Evolutionary conservation across 2,329 filamentous ascomycete genomes (phyloP), one percentile per base, ranked within the genome.

Genomic region (Neonectria magnoliae): DNA sequence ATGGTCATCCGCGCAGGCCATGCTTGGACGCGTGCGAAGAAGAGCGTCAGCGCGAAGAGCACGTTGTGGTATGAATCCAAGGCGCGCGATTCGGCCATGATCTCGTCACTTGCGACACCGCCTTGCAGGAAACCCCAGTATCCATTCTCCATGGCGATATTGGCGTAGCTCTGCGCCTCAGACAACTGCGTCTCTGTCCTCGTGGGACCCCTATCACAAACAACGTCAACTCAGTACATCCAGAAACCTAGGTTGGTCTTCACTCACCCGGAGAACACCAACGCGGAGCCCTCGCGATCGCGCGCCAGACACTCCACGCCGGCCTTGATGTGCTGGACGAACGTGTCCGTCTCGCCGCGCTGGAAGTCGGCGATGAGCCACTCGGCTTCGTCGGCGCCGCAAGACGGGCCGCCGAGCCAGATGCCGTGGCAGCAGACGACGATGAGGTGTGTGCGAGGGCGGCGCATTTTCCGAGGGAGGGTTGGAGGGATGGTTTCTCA

Each of bases 1-100:
- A 93, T 81, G 18, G 87, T 91, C 16, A 93, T 73, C 5, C 77
- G 80, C 1, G 58, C 55, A 0, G 91, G 91, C 84, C 90, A 93
- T 10, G 36, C 36, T 7, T 76, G 71, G 1, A 80, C 79, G 11
- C 70, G 71, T 41, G 75, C 66, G 66, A 80, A 79, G 73, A 87
- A 88, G 38, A 80, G 75, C 16, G 83, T 71, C 3, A 97, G 81
- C 13, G 91, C 91, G 76, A 94, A 94, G 16, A 97, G 80, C 5
- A 97, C 80, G 75, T 97, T 97, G 75, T 94, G 90, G 74, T 93
- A 95, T 2, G 91, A 95, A 78, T 98, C 94, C 1, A 95, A 88
- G 0, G 94, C 93, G 59, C 87, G 84, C 9, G 90, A 85, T 75
- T 97, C 94, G 2, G 88, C 74, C 0, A 87, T 75, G 18, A 93